A percentile compares a stretch with the other conserved stretches of the same genome.
These are phyloP conservation scores for Penicillium sp. DNA, from an alignment of 2,329 filamentous ascomycete species.

Conservation along the genomic window DNA sequence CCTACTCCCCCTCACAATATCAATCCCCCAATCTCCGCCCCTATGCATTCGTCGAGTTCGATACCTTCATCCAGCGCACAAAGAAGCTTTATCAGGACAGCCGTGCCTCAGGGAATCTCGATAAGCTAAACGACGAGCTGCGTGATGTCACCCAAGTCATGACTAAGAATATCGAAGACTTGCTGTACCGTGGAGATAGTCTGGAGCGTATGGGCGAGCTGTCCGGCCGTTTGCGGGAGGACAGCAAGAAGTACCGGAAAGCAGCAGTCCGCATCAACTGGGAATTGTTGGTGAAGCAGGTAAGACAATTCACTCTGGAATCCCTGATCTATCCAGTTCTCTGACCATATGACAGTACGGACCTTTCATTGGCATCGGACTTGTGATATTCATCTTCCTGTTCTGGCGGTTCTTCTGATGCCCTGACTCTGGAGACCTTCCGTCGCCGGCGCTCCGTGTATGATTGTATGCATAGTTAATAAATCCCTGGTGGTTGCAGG, in stretches of 20 bases:
- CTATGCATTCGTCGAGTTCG: slow-evolving; percentile 97
- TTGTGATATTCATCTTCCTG: slow-evolving; percentile 83
- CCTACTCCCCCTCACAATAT: slow-evolving; percentile 74
- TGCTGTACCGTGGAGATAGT: slow-evolving; percentile 91
- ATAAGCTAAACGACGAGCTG: slow-evolving; percentile 94
- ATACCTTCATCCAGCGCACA: slow-evolving; percentile 91
- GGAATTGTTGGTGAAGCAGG: slow-evolving; percentile 91
- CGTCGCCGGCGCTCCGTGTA: slow-evolving; percentile 23
- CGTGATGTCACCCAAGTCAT: slow-evolving; percentile 98
- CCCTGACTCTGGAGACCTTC: slow-evolving; percentile 3
- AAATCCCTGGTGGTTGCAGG: slow-evolving; percentile 32
- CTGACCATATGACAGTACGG: slow-evolving; percentile 64
- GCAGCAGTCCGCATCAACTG: slow-evolving; percentile 96
- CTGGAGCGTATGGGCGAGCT: slow-evolving; percentile 97
- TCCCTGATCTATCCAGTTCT: neutral
- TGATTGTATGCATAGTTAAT: slow-evolving; percentile 41
- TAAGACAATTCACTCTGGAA: slow-evolving; percentile 31
- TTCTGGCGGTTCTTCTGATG: slow-evolving; percentile 88
- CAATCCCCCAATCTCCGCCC: slow-evolving; percentile 75
- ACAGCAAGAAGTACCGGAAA: slow-evolving; percentile 89
- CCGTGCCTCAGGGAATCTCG: slow-evolving; percentile 86
- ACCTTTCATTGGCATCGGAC: slow-evolving; percentile 76
- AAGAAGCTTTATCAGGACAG: slow-evolving; percentile 93
- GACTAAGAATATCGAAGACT: slow-evolving; percentile 99
- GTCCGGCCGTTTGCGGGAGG: slow-evolving; percentile 80